These are phyloP conservation scores for Chalciporus piperatus DNA, from an alignment of 768 basidiomycete genomes.

Conservation along the genomic window DNA sequence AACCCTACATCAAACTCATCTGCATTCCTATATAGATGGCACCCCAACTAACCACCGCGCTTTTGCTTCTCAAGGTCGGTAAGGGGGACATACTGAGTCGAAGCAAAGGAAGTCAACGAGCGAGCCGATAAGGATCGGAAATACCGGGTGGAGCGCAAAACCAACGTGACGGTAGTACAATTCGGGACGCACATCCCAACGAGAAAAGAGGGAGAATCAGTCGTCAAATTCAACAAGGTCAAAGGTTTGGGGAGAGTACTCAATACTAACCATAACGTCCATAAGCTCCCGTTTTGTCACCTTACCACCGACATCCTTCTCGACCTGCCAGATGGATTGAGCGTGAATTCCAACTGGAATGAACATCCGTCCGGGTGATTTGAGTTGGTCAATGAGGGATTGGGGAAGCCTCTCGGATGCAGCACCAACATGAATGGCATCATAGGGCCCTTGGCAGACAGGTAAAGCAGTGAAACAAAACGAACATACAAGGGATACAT, in stretches of 20 bases:
- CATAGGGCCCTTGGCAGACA: conserved; percentile 56
- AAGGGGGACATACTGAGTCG: conserved; percentile 61
- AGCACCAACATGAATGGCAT: conserved; percentile 93
- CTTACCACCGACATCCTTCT: conserved; percentile 70
- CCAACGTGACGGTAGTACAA: not conserved
- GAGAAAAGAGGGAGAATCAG: conserved; percentile 1
- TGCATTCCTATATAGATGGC: too few relatives aligned
- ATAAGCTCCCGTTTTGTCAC: conserved; percentile 67
- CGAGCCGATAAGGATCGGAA: not conserved
- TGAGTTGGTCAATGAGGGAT: conserved; percentile 74
- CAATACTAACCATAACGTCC: conserved; percentile 67
- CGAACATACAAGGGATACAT: conserved; percentile 1
- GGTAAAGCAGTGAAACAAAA: not conserved
- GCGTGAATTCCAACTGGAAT: conserved; percentile 74
- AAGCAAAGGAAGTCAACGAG: not conserved
- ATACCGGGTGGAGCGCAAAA: not conserved
- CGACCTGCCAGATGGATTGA: conserved; percentile 71
- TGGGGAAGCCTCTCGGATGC: conserved; percentile 76
- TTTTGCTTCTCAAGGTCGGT: conserved; percentile 56
- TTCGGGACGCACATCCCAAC: not conserved
- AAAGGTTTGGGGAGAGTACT: conserved; percentile 3
- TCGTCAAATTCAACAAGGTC: conserved; percentile 11
- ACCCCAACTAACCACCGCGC: conserved; percentile 18
- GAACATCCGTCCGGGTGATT: conserved; percentile 80
- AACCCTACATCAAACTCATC: not conserved